These are phyloP conservation scores for Amanita inopinata DNA, from an alignment of 768 basidiomycete genomes.

Conservation along the genomic window DNA sequence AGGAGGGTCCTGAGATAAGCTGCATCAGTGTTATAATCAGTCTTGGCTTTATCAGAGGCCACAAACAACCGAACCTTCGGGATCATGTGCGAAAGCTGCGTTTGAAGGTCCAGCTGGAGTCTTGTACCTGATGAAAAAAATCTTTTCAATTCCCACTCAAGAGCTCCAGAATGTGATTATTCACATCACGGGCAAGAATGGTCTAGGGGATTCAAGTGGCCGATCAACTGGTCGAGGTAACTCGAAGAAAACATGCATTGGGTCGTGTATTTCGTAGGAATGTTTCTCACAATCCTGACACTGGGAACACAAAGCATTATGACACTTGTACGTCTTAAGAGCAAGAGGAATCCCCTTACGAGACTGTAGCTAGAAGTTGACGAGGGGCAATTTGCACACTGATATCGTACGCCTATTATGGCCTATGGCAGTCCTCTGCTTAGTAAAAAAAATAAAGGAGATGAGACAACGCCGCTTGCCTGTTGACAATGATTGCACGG, in stretches of 20 bases:
- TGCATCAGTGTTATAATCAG: constrained; percentile 16
- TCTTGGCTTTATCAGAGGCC: background rate
- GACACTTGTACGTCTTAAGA: background rate
- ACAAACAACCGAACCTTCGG: constrained; percentile 40
- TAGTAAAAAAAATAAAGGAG: background rate
- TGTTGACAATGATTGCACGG: constrained; percentile 52
- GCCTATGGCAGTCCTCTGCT: constrained; percentile 27
- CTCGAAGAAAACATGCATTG: constrained; percentile 83
- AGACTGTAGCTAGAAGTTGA: constrained; percentile 60
- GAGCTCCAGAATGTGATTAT: constrained; percentile 40
- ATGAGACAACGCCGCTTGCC: constrained; percentile 26
- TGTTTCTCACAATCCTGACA: constrained; percentile 71
- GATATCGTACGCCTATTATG: constrained; percentile 75
- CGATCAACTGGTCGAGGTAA: constrained; percentile 70
- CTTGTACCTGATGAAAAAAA: constrained; percentile 40
- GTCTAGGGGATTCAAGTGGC: constrained; percentile 35
- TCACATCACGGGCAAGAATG: constrained; percentile 44
- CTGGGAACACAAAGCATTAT: constrained; percentile 27
- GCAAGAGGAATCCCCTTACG: constrained; percentile 31
- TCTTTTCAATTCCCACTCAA: background rate
- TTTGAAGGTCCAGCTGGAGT: constrained; percentile 48
- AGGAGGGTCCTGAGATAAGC: constrained; percentile 53
- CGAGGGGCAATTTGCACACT: constrained; percentile 86
- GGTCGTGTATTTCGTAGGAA: constrained; percentile 76
- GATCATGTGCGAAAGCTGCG: constrained; percentile 31